Percentiles rank a stretch among this genome's conserved stretches.
Conservation (phyloP, 192 early-diverging fungal species). For the Podila epicladia region DNA sequence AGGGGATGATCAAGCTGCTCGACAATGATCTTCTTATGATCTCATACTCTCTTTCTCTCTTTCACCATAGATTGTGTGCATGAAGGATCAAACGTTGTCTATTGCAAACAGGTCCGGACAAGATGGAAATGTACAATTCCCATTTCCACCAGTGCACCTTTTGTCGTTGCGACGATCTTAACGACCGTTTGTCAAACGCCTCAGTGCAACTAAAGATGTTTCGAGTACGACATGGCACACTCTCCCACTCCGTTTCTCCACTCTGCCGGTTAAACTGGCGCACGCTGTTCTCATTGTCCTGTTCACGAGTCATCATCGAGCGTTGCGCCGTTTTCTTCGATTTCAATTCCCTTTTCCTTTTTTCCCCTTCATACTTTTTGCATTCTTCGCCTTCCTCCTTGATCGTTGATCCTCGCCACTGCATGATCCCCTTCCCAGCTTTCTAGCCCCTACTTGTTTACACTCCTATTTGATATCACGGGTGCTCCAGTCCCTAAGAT, state of each 20-base stretch:
- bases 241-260: not conserved
- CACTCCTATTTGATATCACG: too few species aligned
- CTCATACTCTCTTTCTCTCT: not conserved
- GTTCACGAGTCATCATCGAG: not conserved
- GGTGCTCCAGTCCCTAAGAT: not conserved
- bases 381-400: not conserved
- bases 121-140: conserved; percentile 16
- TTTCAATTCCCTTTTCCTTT: not conserved
- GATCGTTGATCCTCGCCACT: not conserved
- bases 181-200: too few species aligned
- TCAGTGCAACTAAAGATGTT: too few species aligned
- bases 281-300: not conserved
- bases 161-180: not conserved
- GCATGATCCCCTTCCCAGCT: not conserved
- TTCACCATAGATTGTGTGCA: not conserved
- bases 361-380: not conserved
- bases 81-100: too few species aligned
- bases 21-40: not conserved
- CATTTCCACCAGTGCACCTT: not conserved
- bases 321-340: not conserved
- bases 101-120: conserved; percentile 35
- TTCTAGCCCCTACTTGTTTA: too few species aligned
- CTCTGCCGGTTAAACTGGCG: too few species aligned
- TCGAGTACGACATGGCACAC: not conserved
- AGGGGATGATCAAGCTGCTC: not conserved